Base-by-base conservation (phyloP, 495 filamentous ascomycete species). In the Acidiella bohemica region DNA sequence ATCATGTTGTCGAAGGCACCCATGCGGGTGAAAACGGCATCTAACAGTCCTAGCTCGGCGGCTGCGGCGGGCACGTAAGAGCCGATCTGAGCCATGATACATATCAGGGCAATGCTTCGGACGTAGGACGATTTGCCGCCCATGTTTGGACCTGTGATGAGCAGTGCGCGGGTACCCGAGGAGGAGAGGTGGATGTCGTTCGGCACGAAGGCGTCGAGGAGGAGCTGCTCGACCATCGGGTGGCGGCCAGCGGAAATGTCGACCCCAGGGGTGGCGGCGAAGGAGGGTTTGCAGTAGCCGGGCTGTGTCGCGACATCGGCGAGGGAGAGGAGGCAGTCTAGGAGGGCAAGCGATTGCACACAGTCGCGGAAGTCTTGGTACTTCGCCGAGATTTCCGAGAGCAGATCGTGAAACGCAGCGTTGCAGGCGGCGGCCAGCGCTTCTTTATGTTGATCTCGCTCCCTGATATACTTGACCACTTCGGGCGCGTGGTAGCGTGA, bases 101-200 rank as follows among this genome's bases (percentile, higher is more conserved):
- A 73, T 39, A 96, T 81, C 0, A 99, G 75, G 0, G 90, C 90
- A 21, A 90, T 76, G 50, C 86, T 81, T 36, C 90, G 81, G 2
- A 96, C 87, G 61, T 93, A 99, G 54, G 76, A 82, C 31, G 82
- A 90, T 56, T 99, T 99, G 19, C 90, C 90, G 51, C 92, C 92
- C 88, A 96, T 96, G 67, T 97, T 97, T 11, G 92, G 90, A 4
- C 92, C 92, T 4, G 92, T 96, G 41, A 96, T 76, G 27, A 96
- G 76, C 35, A 94, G 73, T 0, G 82, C 85, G 14, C 78, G 70
- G 1, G 86, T 76, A 6, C 62, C 62, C 13, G 75, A 59, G 11
- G 72, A 63, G 19, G 64, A 55, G 29, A 99, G 75, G 7, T 73
- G 56, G 20, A 83, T 85, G 54, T 80, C 75, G 62, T 96, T 96